These are phyloP conservation scores for Phaffia tasmanica DNA, from an alignment of 768 basidiomycete species.

Conservation along the genomic window DNA sequence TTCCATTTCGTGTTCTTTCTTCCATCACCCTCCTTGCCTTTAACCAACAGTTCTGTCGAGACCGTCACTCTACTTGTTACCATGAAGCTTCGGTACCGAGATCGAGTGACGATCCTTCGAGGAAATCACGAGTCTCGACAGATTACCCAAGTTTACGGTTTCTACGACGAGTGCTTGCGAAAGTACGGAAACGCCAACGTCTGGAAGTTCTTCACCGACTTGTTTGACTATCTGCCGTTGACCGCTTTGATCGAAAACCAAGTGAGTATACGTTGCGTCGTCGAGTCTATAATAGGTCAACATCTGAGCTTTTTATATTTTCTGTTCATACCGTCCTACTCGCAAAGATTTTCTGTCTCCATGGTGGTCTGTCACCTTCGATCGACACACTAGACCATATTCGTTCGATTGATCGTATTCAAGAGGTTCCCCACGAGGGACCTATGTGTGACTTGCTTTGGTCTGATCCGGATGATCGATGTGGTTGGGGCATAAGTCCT, in stretches of 20 bases:
- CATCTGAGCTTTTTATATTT: neutral
- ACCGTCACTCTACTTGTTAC: constrained; percentile 95
- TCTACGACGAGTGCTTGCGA: constrained; percentile 97
- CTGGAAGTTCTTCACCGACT: constrained; percentile 97
- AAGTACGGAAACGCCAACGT: constrained; percentile 99
- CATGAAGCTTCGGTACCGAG: constrained; percentile 92
- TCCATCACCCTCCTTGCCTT: neutral
- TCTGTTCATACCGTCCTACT: neutral
- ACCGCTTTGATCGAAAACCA: constrained; percentile 98
- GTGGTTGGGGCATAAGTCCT: constrained; percentile 98
- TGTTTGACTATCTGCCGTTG: constrained; percentile 94
- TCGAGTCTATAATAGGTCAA: constrained; percentile 1
- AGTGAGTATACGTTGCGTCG: constrained; percentile 49
- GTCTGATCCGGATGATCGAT: constrained; percentile 99
- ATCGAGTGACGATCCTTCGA: constrained; percentile 92
- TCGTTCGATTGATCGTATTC: constrained; percentile 94
- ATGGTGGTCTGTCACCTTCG: constrained; percentile 93
- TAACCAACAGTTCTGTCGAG: constrained; percentile 58
- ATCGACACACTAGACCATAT: constrained; percentile 99
- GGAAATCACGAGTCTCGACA: constrained; percentile 99
- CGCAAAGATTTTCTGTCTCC: constrained; percentile 88
- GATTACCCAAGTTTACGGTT: constrained; percentile 99
- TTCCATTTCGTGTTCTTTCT: neutral
- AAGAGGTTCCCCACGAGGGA: constrained; percentile 98
- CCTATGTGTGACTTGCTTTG: constrained; percentile 99